Base-by-base conservation (phyloP, 768 basidiomycete genomes). In the Cubamyces lactineus region DNA sequence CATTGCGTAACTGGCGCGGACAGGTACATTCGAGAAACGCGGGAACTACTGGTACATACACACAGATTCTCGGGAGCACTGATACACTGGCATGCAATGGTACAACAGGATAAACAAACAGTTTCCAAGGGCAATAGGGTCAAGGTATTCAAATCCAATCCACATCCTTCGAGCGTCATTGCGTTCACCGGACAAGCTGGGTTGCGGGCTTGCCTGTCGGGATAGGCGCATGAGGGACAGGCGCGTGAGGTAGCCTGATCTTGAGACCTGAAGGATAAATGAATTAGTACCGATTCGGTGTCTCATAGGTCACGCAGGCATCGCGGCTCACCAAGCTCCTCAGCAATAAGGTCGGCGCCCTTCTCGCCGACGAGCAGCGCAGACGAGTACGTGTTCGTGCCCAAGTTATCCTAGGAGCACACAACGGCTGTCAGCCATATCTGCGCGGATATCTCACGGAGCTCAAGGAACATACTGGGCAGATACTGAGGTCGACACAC, bases 371-470 rank as follows among this genome's bases (percentile, higher is more conserved):
- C 84, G 34, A 88, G 71, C 64, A 89, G 73, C 16, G 87, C 88
- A 58, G 86, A 86, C 34, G 86, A 88, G 76, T 88, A 88, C 5
- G 86, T 88, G 78, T 87, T 87, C 45, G 87, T 87, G 61, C 86
- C 86, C 65, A 88, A 73, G 73, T 89, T 89, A 66, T 87, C 86
- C 84, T 86, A 57, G 13, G 34, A 1, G 9, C 6, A 9, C 34
- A 34, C 1, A 34, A 1, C 5, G 5, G 45, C 3, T 47, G 8
- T 13, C 13, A 17, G 19, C 51, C 19, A 51, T 19, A 30, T 15
- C 15, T 34, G 38, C 8, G n/a, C 13, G 1, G 6, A 19, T 67
- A 79, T 77, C 2, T 76, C 77, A 42, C 3, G 39, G 3, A 6
- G 23, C 38, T 11, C 9, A 8, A 6, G 2, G 24, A 23, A 74